phyloP scores from a whole-genome alignment of 257 asterid species.

The Nicotiana undulata region DNA sequence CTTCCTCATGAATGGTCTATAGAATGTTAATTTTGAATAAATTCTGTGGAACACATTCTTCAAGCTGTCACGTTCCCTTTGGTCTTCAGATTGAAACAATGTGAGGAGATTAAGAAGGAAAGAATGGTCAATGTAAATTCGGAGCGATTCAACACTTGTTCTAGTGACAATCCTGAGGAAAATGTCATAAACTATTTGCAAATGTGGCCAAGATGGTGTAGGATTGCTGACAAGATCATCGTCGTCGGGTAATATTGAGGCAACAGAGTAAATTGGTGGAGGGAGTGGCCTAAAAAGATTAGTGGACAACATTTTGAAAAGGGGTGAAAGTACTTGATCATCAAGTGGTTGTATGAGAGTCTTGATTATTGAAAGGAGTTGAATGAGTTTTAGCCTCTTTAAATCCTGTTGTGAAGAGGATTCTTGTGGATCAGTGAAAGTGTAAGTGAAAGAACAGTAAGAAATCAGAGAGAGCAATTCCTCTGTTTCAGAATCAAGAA shows the following conservation, averaged over 20 bases:
- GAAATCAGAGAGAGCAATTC: conserved; percentile 39
- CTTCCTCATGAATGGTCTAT: conserved; percentile 68
- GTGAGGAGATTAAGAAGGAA: conserved; percentile 50
- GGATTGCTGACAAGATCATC: conserved; percentile 47
- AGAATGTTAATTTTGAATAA: conserved; percentile 45
- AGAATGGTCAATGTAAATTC: conserved; percentile 25
- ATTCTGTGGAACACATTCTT: conserved; percentile 59
- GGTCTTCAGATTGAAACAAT: conserved; percentile 68
- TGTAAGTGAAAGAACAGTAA: conserved; percentile 40
- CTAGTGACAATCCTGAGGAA: conserved; percentile 35
- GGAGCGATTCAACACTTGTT: conserved; percentile 28
- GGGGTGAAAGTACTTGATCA: conserved; percentile 30
- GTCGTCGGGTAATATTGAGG: conserved; percentile 46
- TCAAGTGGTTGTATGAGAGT: conserved; percentile 24
- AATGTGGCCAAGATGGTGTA: conserved; percentile 57
- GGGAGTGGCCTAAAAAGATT: conserved; percentile 70
- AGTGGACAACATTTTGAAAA: conserved; percentile 47
- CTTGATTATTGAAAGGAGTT: conserved; percentile 38
- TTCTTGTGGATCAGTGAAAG: conserved; percentile 58
- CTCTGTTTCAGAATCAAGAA: conserved; percentile 22
- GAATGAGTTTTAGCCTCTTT: conserved; percentile 53
- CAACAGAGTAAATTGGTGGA: conserved; percentile 27
- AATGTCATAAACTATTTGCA: conserved; percentile 62
- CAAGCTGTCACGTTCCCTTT: conserved; percentile 60
- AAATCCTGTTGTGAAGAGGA: conserved; percentile 48